Percentiles rank a stretch among this genome's conserved stretches.
Evolutionary conservation across 768 basidiomycete species (phyloP).

Genomic region (Termitomyces sp.): DNA sequence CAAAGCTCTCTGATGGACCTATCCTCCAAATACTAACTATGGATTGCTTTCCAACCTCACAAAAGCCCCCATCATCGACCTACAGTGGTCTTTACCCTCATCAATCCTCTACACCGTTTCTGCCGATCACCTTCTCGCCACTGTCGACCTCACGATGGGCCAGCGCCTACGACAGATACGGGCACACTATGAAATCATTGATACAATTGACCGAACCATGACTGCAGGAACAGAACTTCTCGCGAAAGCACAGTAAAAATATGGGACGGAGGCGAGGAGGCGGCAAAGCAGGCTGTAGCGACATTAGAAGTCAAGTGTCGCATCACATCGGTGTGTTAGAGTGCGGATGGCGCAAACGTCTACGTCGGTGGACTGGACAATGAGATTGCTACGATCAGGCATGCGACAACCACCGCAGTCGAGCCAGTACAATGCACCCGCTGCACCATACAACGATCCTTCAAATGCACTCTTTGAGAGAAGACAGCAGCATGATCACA

Average conservation of each 20-base stretch:
- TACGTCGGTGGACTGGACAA: constrained; percentile 94
- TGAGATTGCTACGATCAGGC: constrained; percentile 56
- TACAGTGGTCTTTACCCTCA: constrained; percentile 82
- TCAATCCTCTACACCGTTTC: constrained; percentile 77
- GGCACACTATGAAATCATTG: constrained; percentile 90
- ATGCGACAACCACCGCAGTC: constrained; percentile 34
- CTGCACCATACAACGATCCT: too few species aligned
- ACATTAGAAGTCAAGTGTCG: constrained; percentile 86
- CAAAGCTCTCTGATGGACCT: constrained; percentile 86
- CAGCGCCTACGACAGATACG: constrained; percentile 76
- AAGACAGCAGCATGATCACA: constrained; percentile 34
- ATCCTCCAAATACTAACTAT: constrained; percentile 91
- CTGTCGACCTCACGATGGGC: constrained; percentile 82
- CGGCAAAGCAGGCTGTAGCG: constrained; percentile 66
- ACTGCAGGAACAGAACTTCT: constrained; percentile 83
- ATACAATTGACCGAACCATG: constrained; percentile 82
- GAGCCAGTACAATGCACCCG: constrained; percentile 34
- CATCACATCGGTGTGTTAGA: constrained; percentile 90
- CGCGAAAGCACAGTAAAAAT: constrained; percentile 82
- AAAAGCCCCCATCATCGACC: constrained; percentile 90
- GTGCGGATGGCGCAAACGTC: constrained; percentile 82
- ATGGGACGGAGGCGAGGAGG: constrained; percentile 87
- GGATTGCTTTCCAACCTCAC: constrained; percentile 77
- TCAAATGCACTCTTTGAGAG: constrained; percentile 46
- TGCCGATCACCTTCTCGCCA: constrained; percentile 81